Evolutionary conservation across 2,329 filamentous ascomycete species (phyloP).

Genomic region (Epichloe sylvatica): DNA sequence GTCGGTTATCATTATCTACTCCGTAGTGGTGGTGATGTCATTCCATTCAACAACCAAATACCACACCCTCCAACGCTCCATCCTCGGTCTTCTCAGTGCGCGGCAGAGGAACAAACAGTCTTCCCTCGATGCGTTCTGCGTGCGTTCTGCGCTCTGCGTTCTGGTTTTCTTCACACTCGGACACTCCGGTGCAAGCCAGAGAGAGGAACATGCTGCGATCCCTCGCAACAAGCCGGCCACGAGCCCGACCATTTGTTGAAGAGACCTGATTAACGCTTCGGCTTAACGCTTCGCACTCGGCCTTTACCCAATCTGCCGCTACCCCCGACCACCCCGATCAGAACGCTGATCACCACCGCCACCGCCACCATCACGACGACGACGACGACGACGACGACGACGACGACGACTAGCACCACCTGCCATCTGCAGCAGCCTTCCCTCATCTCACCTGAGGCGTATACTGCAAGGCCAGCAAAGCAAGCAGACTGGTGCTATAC

Average conservation of each 20-base stretch:
- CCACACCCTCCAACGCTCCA: too few relatives aligned
- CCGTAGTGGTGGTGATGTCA: too few relatives aligned
- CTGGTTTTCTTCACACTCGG: too few relatives aligned
- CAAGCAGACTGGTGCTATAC: background rate
- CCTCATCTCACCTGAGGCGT: background rate
- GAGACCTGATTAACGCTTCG: background rate
- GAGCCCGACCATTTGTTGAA: constrained; percentile 4
- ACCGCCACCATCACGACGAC: background rate
- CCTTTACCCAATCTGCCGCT: background rate
- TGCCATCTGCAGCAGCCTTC: background rate
- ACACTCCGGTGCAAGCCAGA: too few relatives aligned
- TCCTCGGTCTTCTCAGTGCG: too few relatives aligned
- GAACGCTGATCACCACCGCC: background rate
- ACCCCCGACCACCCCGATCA: background rate
- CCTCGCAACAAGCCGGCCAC: background rate
- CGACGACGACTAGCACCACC: background rate
- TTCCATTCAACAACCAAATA: too few relatives aligned
- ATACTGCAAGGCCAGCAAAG: background rate
- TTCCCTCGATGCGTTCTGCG: too few relatives aligned
- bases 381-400: background rate
- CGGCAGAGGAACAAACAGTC: too few relatives aligned
- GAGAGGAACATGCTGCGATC: constrained; percentile 4
- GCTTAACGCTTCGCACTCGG: background rate
- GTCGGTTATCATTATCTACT: too few relatives aligned
- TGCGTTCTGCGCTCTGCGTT: too few relatives aligned